Conservation (phyloP, 176 grass and related monocot genomes). For the Pontederia paniculata region DNA sequence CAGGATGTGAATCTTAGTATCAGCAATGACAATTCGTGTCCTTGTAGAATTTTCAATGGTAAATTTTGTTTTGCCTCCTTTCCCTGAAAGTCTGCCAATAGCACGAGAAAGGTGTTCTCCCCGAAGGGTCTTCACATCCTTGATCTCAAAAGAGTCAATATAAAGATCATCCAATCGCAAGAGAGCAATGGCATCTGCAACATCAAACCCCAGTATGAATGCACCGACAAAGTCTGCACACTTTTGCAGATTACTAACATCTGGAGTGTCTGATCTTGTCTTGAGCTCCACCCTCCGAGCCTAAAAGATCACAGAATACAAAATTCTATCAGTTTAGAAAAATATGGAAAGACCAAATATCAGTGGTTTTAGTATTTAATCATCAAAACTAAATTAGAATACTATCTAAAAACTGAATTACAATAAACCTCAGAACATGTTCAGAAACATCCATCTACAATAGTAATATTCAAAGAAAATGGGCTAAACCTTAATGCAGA, state of each 20-base stretch:
- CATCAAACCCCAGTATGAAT: constrained; percentile 92
- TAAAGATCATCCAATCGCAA: constrained; percentile 74
- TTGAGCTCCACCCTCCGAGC: constrained; percentile 81
- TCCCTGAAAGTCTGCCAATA: constrained; percentile 76
- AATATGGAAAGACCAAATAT: too few relatives aligned
- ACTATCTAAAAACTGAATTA: too few relatives aligned
- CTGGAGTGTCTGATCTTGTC: constrained; percentile 62
- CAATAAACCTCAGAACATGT: too few relatives aligned
- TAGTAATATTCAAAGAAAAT: too few relatives aligned
- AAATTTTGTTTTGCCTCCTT: constrained; percentile 85
- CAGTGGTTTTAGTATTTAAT: too few relatives aligned
- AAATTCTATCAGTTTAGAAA: background rate
- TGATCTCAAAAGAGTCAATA: constrained; percentile 90
- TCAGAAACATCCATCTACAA: too few relatives aligned
- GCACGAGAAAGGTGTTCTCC: constrained; percentile 85
- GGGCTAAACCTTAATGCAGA: too few relatives aligned
- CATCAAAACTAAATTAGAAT: too few relatives aligned
- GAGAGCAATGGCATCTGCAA: constrained; percentile 49
- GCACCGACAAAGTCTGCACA: constrained; percentile 69
- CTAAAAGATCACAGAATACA: constrained; percentile 17
- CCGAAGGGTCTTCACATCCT: constrained; percentile 85
- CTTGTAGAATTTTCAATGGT: constrained; percentile 91
- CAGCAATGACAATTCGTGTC: constrained; percentile 75
- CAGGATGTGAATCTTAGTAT: constrained; percentile 88
- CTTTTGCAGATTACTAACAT: constrained; percentile 84